Base-by-base conservation (phyloP, 495 filamentous ascomycete species). In the Penicillium goetzii region DNA sequence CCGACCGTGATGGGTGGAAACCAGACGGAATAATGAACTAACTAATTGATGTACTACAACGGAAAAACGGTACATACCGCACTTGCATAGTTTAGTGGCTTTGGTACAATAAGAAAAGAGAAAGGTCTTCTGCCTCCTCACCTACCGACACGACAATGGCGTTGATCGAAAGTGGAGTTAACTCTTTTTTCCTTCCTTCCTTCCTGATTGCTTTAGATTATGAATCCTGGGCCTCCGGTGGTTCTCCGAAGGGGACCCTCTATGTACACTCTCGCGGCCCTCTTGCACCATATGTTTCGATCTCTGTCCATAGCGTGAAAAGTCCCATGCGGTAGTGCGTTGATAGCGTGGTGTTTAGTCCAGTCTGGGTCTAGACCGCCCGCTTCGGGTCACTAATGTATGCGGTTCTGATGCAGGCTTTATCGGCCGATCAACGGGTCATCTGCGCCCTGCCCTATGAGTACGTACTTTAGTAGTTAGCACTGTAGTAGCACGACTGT, bases 351-450 rank as follows among this genome's bases (percentile, higher is more conserved):
- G 21, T 14, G 17, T 32, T 40, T 58, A 58, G 56, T 47, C 56
- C 43, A 5, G 15, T 49, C 47, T 51, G 25, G 25, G 23, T 28
- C 56, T 40, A 58, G 56, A 34, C 30, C 56, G 41, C 17, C 56
- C 56, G 9, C 56, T 45, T 58, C 41, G 26, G 25, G 28, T 34
- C 28, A 23, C 14, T 58, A 58, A 23, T 58, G 14, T 26, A 23
- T 4, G 9, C 9, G 25, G 15, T 34, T 19, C 34, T 19, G 15
- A 4, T 58, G 40, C n/a, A 49, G 12, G 28, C 40, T 49, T 32
- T 58, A 49, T 58, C 56, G 56, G 56, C 56, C 56, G 56, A 58
- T 58, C 56, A 32, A 25, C 28, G 56, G 56, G 56, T 58, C 56
- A 58, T 58, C 41, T 58, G 56, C 26, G 47, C 47, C 47, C 23